phyloP scores from a whole-genome alignment of 768 basidiomycete genomes.

The Grammothele lineata region DNA sequence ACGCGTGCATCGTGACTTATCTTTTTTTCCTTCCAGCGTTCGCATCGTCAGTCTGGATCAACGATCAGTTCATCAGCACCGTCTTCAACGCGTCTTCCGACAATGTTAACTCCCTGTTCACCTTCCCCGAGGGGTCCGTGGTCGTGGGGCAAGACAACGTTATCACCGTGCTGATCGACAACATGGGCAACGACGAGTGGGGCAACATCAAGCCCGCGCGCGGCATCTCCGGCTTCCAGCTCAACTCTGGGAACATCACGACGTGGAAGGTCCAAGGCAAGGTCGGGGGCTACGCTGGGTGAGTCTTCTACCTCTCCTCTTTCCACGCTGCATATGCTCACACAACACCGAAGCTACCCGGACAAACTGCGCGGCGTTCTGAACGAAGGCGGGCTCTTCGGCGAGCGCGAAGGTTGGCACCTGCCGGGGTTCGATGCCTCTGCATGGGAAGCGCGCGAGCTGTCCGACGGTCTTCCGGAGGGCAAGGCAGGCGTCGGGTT shows the following conservation, averaged over 20 bases:
- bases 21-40: constrained; percentile 49
- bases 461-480: constrained; percentile 55
- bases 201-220: constrained; percentile 59
- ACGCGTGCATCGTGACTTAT: not conserved
- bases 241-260: constrained; percentile 50
- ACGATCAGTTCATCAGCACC: constrained; percentile 64
- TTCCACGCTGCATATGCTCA: not conserved
- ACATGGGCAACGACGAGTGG: constrained; percentile 73
- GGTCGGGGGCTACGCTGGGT: constrained; percentile 39
- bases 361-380: constrained; percentile 55
- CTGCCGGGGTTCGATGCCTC: constrained; percentile 57
- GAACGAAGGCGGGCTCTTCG: constrained; percentile 43
- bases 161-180: constrained; percentile 76
- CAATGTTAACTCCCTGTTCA: constrained; percentile 66
- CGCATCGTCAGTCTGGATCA: constrained; percentile 81
- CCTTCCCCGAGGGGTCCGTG: constrained; percentile 55
- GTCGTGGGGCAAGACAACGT: constrained; percentile 57
- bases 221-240: constrained; percentile 71
- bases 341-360: constrained; percentile 47
- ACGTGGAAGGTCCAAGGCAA: constrained; percentile 45
- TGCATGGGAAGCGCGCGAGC: constrained; percentile 52
- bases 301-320: constrained; percentile 1
- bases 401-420: constrained; percentile 45
- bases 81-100: constrained; percentile 50
- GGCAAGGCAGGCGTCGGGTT: constrained; percentile 70